Evolutionary conservation across 306 rosid genomes (phyloP).

Genomic region (Cicer pinnatifidum): DNA sequence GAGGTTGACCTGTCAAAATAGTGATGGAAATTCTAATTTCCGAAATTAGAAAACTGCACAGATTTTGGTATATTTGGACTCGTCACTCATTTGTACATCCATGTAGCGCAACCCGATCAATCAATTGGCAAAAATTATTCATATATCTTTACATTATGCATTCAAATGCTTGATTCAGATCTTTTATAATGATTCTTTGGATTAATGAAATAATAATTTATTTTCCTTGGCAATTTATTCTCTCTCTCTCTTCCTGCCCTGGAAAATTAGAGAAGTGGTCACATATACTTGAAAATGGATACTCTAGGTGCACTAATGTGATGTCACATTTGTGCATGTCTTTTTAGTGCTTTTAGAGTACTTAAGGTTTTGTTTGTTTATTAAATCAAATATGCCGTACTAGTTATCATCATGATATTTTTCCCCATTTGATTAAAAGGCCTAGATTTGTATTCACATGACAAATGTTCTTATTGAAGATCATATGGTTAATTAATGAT

Average conservation of each 20-base stretch:
- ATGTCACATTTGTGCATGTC: neutral
- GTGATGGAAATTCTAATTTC: conserved; percentile 48
- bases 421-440: conserved; percentile 6
- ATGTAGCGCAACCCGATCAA: conserved; percentile 49
- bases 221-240: conserved; percentile 32
- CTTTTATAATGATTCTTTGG: conserved; percentile 59
- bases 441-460: conserved; percentile 10
- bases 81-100: conserved; percentile 61
- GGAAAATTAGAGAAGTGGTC: neutral
- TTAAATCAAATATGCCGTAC: neutral
- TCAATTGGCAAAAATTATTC: conserved; percentile 37
- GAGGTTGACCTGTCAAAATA: conserved; percentile 45
- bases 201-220: conserved; percentile 52
- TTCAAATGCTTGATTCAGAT: conserved; percentile 47
- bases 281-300: neutral
- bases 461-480: neutral
- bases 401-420: neutral
- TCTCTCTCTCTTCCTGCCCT: conserved; percentile 19
- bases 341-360: neutral
- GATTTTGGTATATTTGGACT: conserved; percentile 53
- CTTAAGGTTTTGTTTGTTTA: neutral
- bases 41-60: conserved; percentile 40
- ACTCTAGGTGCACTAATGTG: conserved; percentile 7
- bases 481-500: neutral
- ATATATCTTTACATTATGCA: conserved; percentile 43